Evolutionary conservation across 192 early-diverging fungal species (phyloP), one percentile per base, ranked within the genome.

Genomic region (Podila verticillata): DNA sequence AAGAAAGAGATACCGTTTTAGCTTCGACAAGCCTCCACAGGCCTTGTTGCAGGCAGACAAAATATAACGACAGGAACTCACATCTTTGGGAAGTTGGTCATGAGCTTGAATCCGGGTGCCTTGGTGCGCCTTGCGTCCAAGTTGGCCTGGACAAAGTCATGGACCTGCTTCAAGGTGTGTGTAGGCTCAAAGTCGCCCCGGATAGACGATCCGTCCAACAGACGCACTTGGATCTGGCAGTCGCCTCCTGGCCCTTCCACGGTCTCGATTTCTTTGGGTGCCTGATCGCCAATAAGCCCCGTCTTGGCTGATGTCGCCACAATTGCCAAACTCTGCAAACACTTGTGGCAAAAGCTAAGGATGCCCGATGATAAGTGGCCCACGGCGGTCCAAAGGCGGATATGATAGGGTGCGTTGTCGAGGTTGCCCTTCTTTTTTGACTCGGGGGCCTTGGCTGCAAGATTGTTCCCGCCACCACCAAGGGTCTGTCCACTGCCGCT

Each of bases 71-170:
- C 34, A 35, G 3, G 5, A 5, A 22, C 68, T 66, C 61, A 70
- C 75, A 58, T 70, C 26, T 70, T 78, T 6, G 75, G 75, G 34
- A 78, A 78, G 48, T 70, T 78, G 31, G 75, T 78, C 68, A 78
- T 78, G 36, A 78, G 44, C 4, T 44, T 26, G 30, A 78, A 78
- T 31, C 63, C 75, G 19, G 75, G 75, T 26, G 68, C 63, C 35
- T 71, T 78, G 47, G 70, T 44, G 30, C 74, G 63, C 22, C 74
- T 65, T 32, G 66, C 74, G 26, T 70, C 58, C 68, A 78, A 9
- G 29, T 69, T 78, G 24, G 68, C 75, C 39, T 66, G 61, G n/a
- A 78, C 75, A 66, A 78, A 78, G 48, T 78, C 68, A 3, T 51
- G 64, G 7, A 78, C 75, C 12, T 51, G 22, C 58, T 78, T 54